Percentiles rank a stretch among this genome's conserved stretches.
These are phyloP conservation scores for Alternaria ventricosa DNA, from an alignment of 2,329 filamentous ascomycete species.

Conservation along the genomic window DNA sequence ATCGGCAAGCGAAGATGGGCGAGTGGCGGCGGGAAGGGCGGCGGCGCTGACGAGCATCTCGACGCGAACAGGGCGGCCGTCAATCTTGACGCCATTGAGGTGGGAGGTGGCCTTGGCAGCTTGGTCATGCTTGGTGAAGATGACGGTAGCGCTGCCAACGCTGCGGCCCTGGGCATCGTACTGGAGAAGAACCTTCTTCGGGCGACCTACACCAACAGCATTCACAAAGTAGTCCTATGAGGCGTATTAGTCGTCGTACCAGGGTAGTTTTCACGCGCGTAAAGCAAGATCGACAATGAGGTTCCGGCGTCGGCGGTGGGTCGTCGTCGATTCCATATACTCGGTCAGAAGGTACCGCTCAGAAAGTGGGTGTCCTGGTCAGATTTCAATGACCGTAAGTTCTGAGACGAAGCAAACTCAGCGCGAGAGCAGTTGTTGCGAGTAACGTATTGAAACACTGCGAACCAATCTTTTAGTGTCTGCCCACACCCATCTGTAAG, in stretches of 20 bases:
- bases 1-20: conserved; percentile 76
- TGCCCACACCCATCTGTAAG: conserved; percentile 22
- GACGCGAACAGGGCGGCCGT: conserved; percentile 91
- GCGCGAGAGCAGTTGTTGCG: conserved; percentile 9
- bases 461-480: conserved; percentile 26
- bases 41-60: conserved; percentile 87
- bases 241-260: conserved; percentile 67
- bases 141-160: conserved; percentile 89
- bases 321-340: conserved; percentile 31
- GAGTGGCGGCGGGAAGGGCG: conserved; percentile 70
- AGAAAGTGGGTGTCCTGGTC: conserved; percentile 32
- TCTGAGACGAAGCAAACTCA: conserved; percentile 19
- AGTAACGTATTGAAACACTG: conserved; percentile 19
- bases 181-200: conserved; percentile 89
- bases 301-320: conserved; percentile 27
- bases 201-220: conserved; percentile 84
- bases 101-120: conserved; percentile 84
- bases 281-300: conserved; percentile 34
- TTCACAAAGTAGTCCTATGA: conserved; percentile 95
- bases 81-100: conserved; percentile 88
- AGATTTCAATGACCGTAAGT: conserved; percentile 23
- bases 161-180: conserved; percentile 93
- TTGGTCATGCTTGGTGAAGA: conserved; percentile 80
- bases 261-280: conserved; percentile 38
- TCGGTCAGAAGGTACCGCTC: conserved; percentile 31